A percentile compares a stretch with the other conserved stretches of the same genome.
Evolutionary conservation across 495 filamentous ascomycete genomes (phyloP).

Genomic region (Daldinia decipiens): DNA sequence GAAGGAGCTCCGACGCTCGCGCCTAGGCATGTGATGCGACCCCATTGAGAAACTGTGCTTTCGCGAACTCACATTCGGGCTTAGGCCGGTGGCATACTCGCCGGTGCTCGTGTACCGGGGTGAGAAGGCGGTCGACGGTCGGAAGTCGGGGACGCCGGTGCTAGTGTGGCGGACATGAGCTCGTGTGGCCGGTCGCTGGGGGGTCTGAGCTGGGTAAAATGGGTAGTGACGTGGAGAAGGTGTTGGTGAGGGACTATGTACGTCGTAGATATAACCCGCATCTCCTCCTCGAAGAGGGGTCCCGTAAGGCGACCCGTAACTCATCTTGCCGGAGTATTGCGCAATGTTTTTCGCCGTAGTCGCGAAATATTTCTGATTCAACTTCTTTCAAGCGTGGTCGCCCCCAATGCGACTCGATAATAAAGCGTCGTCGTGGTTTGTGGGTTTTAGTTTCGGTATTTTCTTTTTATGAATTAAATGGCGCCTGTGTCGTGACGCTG

Average conservation of each 20-base stretch:
- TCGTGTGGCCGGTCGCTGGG: conserved; percentile 59
- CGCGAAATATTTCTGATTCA: conserved; percentile 17
- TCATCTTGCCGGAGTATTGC: conserved; percentile 53
- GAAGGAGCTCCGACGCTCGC: conserved; percentile 62
- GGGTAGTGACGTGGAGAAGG: conserved; percentile 59
- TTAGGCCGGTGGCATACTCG: conserved; percentile 62
- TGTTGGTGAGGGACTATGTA: conserved; percentile 61
- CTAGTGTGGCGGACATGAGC: conserved; percentile 58
- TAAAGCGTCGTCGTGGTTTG: conserved; percentile 17
- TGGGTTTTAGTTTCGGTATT: conserved; percentile 28
- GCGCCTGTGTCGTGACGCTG: conserved; percentile 61
- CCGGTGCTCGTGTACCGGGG: conserved; percentile 65
- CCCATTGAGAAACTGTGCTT: conserved; percentile 59
- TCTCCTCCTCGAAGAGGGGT: conserved; percentile 52
- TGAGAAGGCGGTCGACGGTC: conserved; percentile 54
- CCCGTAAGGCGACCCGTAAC: conserved; percentile 59
- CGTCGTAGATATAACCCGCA: conserved; percentile 54
- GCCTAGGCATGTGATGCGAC: conserved; percentile 55
- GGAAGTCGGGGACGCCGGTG: conserved; percentile 52
- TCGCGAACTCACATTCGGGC: conserved; percentile 65
- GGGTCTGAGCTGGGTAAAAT: conserved; percentile 57
- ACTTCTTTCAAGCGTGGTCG: conserved; percentile 29
- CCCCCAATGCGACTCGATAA: conserved; percentile 38
- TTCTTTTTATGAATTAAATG: conserved; percentile 41
- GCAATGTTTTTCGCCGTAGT: conserved; percentile 44